phyloP scores from a whole-genome alignment of 345 rosid genomes.

The Isatis tinctoria region DNA sequence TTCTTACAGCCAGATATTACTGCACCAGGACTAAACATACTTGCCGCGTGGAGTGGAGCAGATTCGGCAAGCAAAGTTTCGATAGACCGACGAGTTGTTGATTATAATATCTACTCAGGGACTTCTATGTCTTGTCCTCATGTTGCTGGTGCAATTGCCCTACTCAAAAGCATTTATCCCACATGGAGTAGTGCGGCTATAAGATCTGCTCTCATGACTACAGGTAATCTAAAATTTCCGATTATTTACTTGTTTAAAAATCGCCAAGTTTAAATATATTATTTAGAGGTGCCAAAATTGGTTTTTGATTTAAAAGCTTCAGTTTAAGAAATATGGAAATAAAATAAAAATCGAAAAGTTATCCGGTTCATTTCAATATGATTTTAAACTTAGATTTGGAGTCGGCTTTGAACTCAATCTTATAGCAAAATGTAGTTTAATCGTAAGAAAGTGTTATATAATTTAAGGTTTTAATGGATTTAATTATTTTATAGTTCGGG shows the following conservation, averaged over 20 bases:
- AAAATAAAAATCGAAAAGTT: not conserved
- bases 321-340: not conserved
- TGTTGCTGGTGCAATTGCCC: constrained; percentile 61
- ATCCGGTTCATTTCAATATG: not conserved
- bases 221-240: constrained; percentile 3
- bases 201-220: constrained; percentile 55
- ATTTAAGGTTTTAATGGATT: too few relatives aligned
- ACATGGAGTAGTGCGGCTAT: constrained; percentile 76
- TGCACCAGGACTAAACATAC: constrained; percentile 62
- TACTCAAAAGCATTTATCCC: constrained; percentile 62
- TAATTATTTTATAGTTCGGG: too few relatives aligned
- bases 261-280: not conserved
- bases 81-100: constrained; percentile 33
- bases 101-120: constrained; percentile 53
- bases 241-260: too few relatives aligned
- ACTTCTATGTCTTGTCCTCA: constrained; percentile 90
- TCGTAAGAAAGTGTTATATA: not conserved
- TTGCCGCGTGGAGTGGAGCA: constrained; percentile 72
- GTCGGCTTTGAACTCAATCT: not conserved
- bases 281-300: not conserved
- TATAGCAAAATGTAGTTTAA: not conserved
- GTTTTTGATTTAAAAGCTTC: too few relatives aligned
- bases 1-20: constrained; percentile 63
- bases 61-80: constrained; percentile 31
- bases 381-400: not conserved